Percentiles rank a stretch among this genome's conserved stretches.
Evolutionary conservation across 1,284 basidiomycete species (phyloP).

Genomic region (Apiotrichum veenhuisii): DNA sequence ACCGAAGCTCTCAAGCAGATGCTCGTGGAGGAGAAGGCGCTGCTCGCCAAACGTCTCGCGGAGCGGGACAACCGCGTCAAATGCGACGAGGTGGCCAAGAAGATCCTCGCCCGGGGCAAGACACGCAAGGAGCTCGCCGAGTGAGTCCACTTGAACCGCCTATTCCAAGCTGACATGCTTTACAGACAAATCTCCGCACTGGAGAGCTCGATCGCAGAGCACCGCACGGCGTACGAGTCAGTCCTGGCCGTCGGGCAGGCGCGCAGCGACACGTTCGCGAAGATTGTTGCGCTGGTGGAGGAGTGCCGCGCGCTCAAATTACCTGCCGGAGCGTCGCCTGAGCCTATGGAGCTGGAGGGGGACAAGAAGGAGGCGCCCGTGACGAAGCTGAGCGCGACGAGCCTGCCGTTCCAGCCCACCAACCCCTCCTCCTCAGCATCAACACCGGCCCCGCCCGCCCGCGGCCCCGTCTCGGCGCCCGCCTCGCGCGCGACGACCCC

Average conservation of each 20-base stretch:
- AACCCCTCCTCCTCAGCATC: constrained; percentile 6
- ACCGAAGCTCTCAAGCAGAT: constrained; percentile 25
- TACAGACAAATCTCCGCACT: constrained; percentile 34
- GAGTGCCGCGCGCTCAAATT: constrained; percentile 35
- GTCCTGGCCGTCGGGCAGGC: constrained; percentile 25
- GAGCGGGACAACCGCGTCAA: constrained; percentile 36
- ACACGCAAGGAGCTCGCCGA: constrained; percentile 36
- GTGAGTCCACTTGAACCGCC: constrained; percentile 20
- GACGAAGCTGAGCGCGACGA: constrained; percentile 21
- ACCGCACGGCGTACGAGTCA: constrained; percentile 25
- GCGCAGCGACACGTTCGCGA: constrained; percentile 31
- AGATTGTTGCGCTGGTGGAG: constrained; percentile 33
- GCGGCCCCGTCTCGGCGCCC: constrained; percentile 1
- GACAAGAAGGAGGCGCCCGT: not conserved
- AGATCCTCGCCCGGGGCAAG: constrained; percentile 31
- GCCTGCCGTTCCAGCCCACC: constrained; percentile 38
- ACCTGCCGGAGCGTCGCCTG: constrained; percentile 14
- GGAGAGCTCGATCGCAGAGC: constrained; percentile 29
- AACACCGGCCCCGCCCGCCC: not conserved
- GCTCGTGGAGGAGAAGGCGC: constrained; percentile 33
- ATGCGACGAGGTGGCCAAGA: constrained; percentile 40
- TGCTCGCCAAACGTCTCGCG: constrained; percentile 22
- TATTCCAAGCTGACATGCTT: not conserved
- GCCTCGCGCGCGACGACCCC: constrained; percentile 10
- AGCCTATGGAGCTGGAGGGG: not conserved